These are phyloP conservation scores for Arxiozyma slooffiae DNA, from an alignment of 1,139 yeast genomes.

Conservation along the genomic window DNA sequence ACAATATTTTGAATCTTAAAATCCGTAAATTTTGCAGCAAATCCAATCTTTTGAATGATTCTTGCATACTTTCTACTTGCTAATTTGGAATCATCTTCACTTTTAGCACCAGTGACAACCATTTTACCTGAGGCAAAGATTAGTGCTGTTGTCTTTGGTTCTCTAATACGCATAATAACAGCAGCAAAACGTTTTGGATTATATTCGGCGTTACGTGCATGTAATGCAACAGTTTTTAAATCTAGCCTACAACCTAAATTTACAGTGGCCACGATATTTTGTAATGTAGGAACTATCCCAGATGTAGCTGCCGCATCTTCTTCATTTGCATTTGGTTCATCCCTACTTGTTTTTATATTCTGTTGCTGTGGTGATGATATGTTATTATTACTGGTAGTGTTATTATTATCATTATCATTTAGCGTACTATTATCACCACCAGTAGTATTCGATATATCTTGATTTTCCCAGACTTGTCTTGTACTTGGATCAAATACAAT, in stretches of 20 bases:
- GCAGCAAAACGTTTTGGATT: constrained; percentile 99
- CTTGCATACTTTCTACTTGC: constrained; percentile 97
- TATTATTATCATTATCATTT: no score
- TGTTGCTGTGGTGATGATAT: constrained; percentile 4
- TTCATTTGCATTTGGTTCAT: constrained; percentile 5
- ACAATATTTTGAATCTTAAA: constrained; percentile 96
- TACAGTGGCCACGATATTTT: constrained; percentile 96
- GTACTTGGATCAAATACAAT: constrained; percentile 31
- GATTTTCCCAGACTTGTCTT: constrained; percentile 31
- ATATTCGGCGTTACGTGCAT: constrained; percentile 98
- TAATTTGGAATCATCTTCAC: constrained; percentile 93
- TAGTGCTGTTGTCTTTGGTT: constrained; percentile 95
- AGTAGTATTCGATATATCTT: constrained; percentile 12
- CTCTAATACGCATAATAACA: constrained; percentile 97
- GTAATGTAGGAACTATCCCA: constrained; percentile 92
- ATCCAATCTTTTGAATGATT: constrained; percentile 94
- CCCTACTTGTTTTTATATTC: neutral
- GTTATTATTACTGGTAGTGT: no score
- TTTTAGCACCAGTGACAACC: constrained; percentile 99
- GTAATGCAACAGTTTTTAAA: constrained; percentile 91
- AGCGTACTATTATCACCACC: constrained; percentile 6
- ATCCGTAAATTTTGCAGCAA: constrained; percentile 91
- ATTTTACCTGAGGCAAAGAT: constrained; percentile 97
- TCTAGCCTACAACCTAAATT: constrained; percentile 93
- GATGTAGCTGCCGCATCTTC: constrained; percentile 61